phyloP scores from a whole-genome alignment of 495 filamentous ascomycete genomes.

The Tricharina praecox region DNA sequence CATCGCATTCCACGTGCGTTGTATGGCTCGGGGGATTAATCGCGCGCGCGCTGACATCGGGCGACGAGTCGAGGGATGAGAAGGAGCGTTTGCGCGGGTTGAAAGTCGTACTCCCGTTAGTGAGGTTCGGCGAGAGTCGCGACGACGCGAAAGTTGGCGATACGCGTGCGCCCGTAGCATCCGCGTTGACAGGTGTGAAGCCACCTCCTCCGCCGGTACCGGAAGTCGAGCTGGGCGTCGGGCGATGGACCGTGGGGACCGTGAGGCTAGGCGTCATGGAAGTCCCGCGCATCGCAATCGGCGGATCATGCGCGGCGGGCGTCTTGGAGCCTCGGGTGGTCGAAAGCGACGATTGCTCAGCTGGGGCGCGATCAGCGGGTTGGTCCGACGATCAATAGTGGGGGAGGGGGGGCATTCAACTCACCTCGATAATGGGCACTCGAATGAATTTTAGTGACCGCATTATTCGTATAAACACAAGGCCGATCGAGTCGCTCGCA shows the following conservation, averaged over 20 bases:
- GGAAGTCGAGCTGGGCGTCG: background rate
- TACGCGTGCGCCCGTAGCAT: background rate
- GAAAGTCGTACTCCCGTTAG: background rate
- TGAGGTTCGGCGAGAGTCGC: background rate
- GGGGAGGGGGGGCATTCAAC: background rate
- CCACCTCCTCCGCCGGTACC: background rate
- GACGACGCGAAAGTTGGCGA: background rate
- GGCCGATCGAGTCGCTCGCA: constrained; percentile 22
- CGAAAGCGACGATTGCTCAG: background rate
- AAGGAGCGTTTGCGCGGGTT: constrained; percentile 3
- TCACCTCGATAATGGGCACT: constrained; percentile 1
- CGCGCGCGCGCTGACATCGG: background rate
- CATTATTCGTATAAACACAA: constrained; percentile 18
- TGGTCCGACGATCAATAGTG: too few relatives aligned
- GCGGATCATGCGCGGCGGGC: background rate
- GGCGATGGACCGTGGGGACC: background rate
- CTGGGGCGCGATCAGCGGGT: background rate
- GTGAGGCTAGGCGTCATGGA: background rate
- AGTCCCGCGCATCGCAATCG: background rate
- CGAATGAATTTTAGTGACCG: constrained; percentile 24
- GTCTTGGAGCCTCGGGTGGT: background rate
- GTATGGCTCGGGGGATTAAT: background rate
- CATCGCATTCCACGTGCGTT: constrained; percentile 7
- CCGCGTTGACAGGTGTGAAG: constrained; percentile 1
- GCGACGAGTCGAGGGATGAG: background rate